A percentile compares a stretch with the other conserved stretches of the same genome.
phyloP scores from a whole-genome alignment of 2,329 filamentous ascomycete genomes.

The Drechslerella stenobrocha region DNA sequence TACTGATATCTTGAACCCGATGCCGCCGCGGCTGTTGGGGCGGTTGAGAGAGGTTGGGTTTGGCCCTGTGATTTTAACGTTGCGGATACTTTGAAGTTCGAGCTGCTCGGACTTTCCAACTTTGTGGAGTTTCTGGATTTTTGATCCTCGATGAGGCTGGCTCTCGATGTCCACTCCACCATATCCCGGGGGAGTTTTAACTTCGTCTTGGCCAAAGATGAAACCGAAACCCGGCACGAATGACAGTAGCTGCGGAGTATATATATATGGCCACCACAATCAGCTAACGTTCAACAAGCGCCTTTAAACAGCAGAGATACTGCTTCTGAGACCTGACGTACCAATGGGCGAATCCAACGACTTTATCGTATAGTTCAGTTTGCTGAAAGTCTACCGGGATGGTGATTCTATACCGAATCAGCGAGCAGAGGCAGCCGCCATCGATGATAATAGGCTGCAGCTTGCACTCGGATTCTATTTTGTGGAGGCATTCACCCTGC shows the following conservation, averaged over 20 bases:
- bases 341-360: constrained; percentile 44
- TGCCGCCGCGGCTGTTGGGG: not conserved
- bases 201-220: constrained; percentile 23
- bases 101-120: constrained; percentile 14
- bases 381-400: constrained; percentile 34
- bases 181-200: constrained; percentile 36
- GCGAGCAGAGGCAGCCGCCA: constrained; percentile 31
- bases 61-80: too few relatives aligned
- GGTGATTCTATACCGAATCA: constrained; percentile 27
- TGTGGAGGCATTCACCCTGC: constrained; percentile 4
- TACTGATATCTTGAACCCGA: not conserved
- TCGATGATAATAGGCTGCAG: constrained; percentile 34
- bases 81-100: not conserved
- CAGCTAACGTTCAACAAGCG: too few relatives aligned
- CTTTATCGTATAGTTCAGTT: constrained; percentile 29
- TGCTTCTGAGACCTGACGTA: not conserved
- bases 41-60: not conserved
- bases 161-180: constrained; percentile 31
- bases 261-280: not conserved
- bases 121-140: constrained; percentile 10
- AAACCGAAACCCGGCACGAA: constrained; percentile 31
- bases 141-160: constrained; percentile 14
- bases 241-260: constrained; percentile 28
- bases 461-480: not conserved
- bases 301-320: too few relatives aligned